Evolutionary conservation across 2,329 filamentous ascomycete species (phyloP), one percentile per base, ranked within the genome.

Genomic region (Coniosporium tulheliwenetii): DNA sequence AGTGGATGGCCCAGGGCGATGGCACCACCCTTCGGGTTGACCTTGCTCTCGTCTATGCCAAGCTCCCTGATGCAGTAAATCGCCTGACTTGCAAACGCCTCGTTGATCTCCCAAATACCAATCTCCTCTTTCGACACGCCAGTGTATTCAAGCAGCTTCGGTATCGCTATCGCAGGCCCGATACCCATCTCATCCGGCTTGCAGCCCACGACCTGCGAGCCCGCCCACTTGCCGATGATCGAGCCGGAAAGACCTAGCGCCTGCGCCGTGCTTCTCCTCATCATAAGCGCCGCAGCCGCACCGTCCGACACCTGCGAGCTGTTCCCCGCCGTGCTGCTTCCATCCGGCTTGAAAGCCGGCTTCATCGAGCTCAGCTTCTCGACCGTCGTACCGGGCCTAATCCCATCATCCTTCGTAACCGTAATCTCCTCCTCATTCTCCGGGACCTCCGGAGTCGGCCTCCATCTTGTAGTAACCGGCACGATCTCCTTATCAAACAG

Each of bases 1-100:
- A 95, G 70, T 5, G 87, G 87, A 59, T 95, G 89, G 1, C 89
- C 89, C 16, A 95, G 64, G n/a, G 89, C 87, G 59, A 95, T 94
- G 2, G 87, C 89, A 30, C 89, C 87, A 45, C 89, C 89, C 52
- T 93, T 86, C 0, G 85, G 85, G 62, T 96, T 96, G 13, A 95
- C 81, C 61, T 73, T 79, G 7, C 74, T 75, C 41, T 73, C 62
- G 50, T 79, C 77, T 14, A 89, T 64, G 0, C 78, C 81, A 9
- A 91, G 56, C 52, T 76, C 71, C 44, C 85, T 66, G 37, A 89
- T 63, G 51, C 81, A 87, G 62, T 93, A 73, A 40, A 79, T 53
- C 33, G 74, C 72, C 53, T 79, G 75, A 38, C 66, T 71, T 4
- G 74, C 75, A 56, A 79, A 79, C 10, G 75, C 75, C 71, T 95